Evolutionary conservation across 139 green algal species (phyloP).

Genomic region (Bryopsis sp.): DNA sequence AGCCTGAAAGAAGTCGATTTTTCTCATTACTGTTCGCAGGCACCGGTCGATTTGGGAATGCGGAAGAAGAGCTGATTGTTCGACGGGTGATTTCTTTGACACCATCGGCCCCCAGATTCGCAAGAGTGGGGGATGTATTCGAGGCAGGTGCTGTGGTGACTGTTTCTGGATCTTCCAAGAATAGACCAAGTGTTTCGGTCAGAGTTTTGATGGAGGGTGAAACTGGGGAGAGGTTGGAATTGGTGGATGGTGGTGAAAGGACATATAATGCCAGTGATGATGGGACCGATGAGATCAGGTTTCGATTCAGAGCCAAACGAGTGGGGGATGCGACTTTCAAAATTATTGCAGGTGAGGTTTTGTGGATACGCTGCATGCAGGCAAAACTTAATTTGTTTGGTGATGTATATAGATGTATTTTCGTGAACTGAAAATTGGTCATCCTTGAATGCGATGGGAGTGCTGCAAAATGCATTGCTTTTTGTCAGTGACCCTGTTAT

Average conservation of each 20-base stretch:
- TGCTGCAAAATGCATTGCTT: too few species aligned
- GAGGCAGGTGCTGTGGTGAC: conserved; percentile 22
- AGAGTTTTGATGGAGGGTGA: neutral
- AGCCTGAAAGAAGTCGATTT: too few species aligned
- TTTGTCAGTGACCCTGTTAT: too few species aligned
- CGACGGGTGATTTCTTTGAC: conserved; percentile 22
- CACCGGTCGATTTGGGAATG: conserved; percentile 12
- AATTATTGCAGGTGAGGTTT: neutral
- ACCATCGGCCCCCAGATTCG: conserved; percentile 21
- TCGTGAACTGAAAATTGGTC: too few species aligned
- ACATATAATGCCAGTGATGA: conserved; percentile 1
- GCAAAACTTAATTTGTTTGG: too few species aligned
- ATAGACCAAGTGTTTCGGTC: too few species aligned
- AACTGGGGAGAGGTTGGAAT: neutral
- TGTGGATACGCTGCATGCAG: neutral
- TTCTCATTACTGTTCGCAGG: too few species aligned
- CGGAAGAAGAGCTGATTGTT: conserved; percentile 21
- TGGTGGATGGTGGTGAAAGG: neutral
- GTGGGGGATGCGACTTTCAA: conserved; percentile 2
- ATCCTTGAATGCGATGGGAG: too few species aligned
- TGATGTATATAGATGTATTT: too few species aligned
- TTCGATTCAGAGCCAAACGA: neutral
- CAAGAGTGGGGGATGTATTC: conserved; percentile 24
- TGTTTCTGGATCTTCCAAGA: neutral
- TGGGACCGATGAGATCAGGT: neutral